A percentile compares a stretch with the other conserved stretches of the same genome.
phyloP scores from a whole-genome alignment of 2,329 filamentous ascomycete genomes.

The Septoria linicola region DNA sequence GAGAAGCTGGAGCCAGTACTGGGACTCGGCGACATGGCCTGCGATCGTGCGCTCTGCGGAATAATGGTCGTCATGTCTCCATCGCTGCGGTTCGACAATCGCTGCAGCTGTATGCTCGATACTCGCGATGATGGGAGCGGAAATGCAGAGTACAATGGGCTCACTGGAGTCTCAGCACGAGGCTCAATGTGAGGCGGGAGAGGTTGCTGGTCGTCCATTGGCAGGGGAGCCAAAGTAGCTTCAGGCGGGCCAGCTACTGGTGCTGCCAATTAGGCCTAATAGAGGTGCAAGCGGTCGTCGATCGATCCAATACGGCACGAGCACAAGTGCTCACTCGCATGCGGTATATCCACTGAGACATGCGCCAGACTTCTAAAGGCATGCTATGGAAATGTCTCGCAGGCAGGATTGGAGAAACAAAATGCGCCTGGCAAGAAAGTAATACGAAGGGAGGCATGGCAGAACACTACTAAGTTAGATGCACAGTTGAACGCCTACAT shows the following conservation, averaged over 20 bases:
- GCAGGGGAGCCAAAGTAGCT: no score
- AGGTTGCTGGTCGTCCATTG: no score
- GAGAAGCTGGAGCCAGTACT: slow-evolving; percentile 21
- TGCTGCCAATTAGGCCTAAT: no score
- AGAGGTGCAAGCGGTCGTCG: no score
- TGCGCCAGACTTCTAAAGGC: no score
- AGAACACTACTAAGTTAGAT: not conserved
- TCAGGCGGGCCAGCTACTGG: no score
- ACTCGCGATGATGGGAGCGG: slow-evolving; percentile 14
- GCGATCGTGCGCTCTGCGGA: slow-evolving; percentile 11
- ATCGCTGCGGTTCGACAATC: slow-evolving; percentile 8
- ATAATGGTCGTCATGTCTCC: slow-evolving; percentile 5
- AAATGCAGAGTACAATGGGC: slow-evolving; percentile 15
- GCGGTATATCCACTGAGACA: no score
- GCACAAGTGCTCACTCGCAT: no score
- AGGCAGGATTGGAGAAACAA: no score
- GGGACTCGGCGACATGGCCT: slow-evolving; percentile 23
- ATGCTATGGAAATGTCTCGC: no score
- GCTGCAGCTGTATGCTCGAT: slow-evolving; percentile 9
- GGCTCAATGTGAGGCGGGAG: not conserved
- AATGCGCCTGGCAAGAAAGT: not conserved
- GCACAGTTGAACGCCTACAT: not conserved
- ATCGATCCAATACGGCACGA: no score
- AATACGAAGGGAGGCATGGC: not conserved
- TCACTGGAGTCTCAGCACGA: slow-evolving; percentile 7